Base-by-base conservation (phyloP, 2,329 filamentous ascomycete genomes). In the Colletotrichum nymphaeae region DNA sequence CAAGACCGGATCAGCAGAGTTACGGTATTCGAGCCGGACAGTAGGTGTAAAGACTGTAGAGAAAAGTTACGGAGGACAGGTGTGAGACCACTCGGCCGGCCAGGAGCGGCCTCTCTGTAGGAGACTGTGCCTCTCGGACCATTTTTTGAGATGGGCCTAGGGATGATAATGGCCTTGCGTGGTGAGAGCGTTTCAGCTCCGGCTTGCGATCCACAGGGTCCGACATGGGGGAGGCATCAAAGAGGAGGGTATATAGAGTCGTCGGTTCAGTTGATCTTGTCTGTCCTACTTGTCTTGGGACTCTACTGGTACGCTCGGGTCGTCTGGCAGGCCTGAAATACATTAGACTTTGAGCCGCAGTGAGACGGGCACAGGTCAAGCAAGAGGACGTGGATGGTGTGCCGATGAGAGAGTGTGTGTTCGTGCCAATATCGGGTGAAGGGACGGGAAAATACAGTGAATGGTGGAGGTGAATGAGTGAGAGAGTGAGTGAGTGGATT, bases 121-220 rank as follows among this genome's bases (percentile, higher is more conserved):
- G 35, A 42, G 35, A 42, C 5, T 16, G 5, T 24, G n/a, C 22
- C 35, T 63, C 57, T 58, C 59, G 30, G 22, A 9, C 22, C n/a
- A 24, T 11, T 14, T 14, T 26, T n/a, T 19, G 35, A 9, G 52
- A 12, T 32, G 32, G 42, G 60, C 55, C 46, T 22, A 37, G 3
- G 55, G 22, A n/a, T 69, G 35, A 58, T 35, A 60, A 22, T 46
- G 49, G 60, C 60, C 35, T 65, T 22, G 60, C 11, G 24, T 52
- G 60, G 49, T 66, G 56, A 71, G 56, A 19, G 16, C 62, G 71
- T 70, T 70, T 73, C 71, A 66, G 60, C 8, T 35, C 28, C 28
- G n/a, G 62, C 28, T 42, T 46, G 8, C 9, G 35, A 56, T 56
- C 46, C 63, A 24, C 56, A 56, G 16, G 63, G 49, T 19, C 63